These are phyloP conservation scores for Boletus insuetus DNA, from an alignment of 768 basidiomycete species.

Conservation along the genomic window DNA sequence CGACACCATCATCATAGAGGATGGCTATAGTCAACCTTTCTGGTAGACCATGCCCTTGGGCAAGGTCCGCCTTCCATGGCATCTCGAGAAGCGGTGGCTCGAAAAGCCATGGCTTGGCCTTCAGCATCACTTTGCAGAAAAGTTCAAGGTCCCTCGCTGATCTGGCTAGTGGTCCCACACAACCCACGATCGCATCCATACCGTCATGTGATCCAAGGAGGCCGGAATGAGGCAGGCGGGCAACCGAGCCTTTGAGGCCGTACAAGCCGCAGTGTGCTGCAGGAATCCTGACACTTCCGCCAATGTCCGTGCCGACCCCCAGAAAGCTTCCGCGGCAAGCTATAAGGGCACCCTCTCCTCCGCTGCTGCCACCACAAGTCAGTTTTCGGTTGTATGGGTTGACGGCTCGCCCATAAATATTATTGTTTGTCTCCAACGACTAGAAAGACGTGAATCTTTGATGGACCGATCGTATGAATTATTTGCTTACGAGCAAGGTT, in stretches of 20 bases:
- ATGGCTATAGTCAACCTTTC: constrained; percentile 43
- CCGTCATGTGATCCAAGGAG: constrained; percentile 49
- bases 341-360: constrained; percentile 47
- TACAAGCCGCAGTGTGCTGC: constrained; percentile 43
- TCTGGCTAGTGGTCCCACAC: constrained; percentile 46
- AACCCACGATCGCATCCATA: constrained; percentile 52
- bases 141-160: constrained; percentile 49
- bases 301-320: constrained; percentile 48
- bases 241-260: constrained; percentile 46
- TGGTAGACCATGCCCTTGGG: constrained; percentile 38
- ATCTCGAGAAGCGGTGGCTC: constrained; percentile 49
- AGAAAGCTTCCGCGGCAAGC: constrained; percentile 41
- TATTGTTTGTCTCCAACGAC: constrained; percentile 54
- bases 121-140: constrained; percentile 47
- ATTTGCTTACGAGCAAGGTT: constrained; percentile 43
- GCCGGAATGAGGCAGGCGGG: constrained; percentile 50
- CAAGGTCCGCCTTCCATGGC: constrained; percentile 45
- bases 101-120: constrained; percentile 43
- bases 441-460: constrained; percentile 22
- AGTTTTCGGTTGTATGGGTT: constrained; percentile 62
- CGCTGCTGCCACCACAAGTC: constrained; percentile 46
- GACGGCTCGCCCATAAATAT: constrained; percentile 53
- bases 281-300: constrained; percentile 44
- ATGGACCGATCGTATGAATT: background rate
- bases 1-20: constrained; percentile 51